Evolutionary conservation across 2,329 filamentous ascomycete species (phyloP).

Genomic region (Leptographium lundbergii): DNA sequence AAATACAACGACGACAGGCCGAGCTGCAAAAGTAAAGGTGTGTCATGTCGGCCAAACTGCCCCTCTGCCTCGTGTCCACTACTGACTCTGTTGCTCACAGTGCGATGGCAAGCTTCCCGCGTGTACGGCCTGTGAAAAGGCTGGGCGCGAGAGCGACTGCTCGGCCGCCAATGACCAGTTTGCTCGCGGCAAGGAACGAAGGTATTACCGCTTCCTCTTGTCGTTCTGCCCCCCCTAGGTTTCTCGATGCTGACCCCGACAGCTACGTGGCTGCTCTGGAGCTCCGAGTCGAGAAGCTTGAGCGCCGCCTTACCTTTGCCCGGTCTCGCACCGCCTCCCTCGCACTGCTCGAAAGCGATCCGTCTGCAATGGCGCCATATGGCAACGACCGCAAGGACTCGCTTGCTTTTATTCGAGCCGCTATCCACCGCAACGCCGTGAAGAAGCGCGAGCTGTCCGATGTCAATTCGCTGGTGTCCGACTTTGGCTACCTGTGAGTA

Average conservation of each 20-base stretch:
- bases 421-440: conserved; percentile 53
- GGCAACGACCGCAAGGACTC: conserved; percentile 47
- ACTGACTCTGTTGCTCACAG: conserved; percentile 22
- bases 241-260: conserved; percentile 10
- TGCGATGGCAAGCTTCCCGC: conserved; percentile 94
- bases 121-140: conserved; percentile 89
- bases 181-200: conserved; percentile 86
- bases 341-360: conserved; percentile 48
- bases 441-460: conserved; percentile 63
- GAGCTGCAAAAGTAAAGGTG: conserved; percentile 85
- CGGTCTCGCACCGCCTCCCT: conserved; percentile 60
- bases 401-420: conserved; percentile 46
- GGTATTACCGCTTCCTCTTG: conserved; percentile 31
- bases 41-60: background rate
- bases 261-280: conserved; percentile 94
- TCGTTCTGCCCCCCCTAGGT: background rate
- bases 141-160: conserved; percentile 74
- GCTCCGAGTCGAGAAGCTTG: conserved; percentile 75
- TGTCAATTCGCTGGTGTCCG: conserved; percentile 83
- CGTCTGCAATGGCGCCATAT: conserved; percentile 15
- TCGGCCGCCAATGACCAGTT: conserved; percentile 94
- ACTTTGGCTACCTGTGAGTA: conserved; percentile 78
- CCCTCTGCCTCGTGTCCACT: background rate
- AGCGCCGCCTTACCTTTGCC: conserved; percentile 61
- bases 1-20: conserved; percentile 31